These are phyloP conservation scores for Ceriops zippeliana DNA, from an alignment of 345 rosid species.

Conservation along the genomic window DNA sequence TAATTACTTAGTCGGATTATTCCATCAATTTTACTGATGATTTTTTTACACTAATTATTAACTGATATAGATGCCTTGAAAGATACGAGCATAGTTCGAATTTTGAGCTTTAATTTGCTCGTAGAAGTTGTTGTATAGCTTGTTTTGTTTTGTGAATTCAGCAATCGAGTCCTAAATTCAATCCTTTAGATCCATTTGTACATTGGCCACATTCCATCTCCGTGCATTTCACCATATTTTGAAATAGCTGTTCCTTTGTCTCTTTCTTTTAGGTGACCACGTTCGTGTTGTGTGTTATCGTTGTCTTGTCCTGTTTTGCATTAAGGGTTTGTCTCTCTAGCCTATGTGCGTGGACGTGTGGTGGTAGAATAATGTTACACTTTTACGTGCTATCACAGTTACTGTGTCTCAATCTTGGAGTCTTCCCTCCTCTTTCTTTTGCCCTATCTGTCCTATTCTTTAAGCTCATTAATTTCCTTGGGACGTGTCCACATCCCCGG, in stretches of 20 bases:
- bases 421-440: not conserved
- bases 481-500: constrained; percentile 13
- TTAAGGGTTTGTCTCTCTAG: not conserved
- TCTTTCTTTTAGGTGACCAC: too few species aligned
- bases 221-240: not conserved
- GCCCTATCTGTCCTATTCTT: not conserved
- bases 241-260: not conserved
- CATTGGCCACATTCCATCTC: too few species aligned
- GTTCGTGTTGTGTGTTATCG: not conserved
- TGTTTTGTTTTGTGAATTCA: too few species aligned
- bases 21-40: too few species aligned
- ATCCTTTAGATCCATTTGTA: too few species aligned
- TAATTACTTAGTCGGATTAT: too few species aligned
- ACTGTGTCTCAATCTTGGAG: constrained; percentile 25
- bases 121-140: too few species aligned
- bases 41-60: too few species aligned
- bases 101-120: too few species aligned
- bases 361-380: constrained; percentile 16
- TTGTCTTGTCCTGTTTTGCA: constrained; percentile 12
- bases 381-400: constrained; percentile 25
- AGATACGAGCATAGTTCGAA: too few species aligned
- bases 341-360: not conserved
- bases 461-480: not conserved
- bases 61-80: too few species aligned
- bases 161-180: too few species aligned